Evolutionary conservation across 441 rosid species (phyloP), one percentile per base, ranked within the genome.

Genomic region (Populus tomentosa): DNA sequence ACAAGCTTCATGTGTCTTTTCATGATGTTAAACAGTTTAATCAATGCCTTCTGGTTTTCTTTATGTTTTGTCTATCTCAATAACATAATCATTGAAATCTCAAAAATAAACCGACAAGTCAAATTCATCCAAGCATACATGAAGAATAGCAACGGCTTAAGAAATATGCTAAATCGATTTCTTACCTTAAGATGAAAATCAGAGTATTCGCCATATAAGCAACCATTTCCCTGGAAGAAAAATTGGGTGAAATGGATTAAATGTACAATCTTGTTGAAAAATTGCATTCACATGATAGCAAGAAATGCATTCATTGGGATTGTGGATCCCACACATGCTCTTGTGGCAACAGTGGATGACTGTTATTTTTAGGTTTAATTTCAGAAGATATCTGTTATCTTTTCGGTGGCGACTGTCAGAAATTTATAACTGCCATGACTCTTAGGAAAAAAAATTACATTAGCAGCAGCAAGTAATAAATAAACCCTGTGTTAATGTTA

Each of bases 141-240:
- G 33, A n/a, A 2, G 20, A 24, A 70, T 33, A 62, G 7, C 36
- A 50, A 42, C 35, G 53, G 30, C 16, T 26, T 7, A 75, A 42
- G 5, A 24, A 11, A 23, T 8, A 38, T 26, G 63, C 24, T 23
- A 56, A 21, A 20, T 72, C 24, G 26, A 64, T 30, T 40, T 61
- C 87, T 76, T 84, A 96, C 99, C 99, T 96, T 83, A 96, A 87
- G 78, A 90, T 89, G 85, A 94, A 96, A 77, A 96, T 90, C 73
- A 94, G 78, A 40, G 98, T 92, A 86, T 96, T 96, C 76, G 98
- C 99, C 83, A 94, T 90, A 80, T 94, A 94, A 56, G 98, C 92
- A 72, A 90, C 90, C 98, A 96, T 96, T 89, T 90, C 98, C 99
- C 99, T 95, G 87, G 77, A 86, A 38, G 80, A 76, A 71, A 67